Percentiles rank a stretch among this genome's conserved stretches.
Conservation (phyloP, 345 rosid genomes). For the Adansonia digitata region DNA sequence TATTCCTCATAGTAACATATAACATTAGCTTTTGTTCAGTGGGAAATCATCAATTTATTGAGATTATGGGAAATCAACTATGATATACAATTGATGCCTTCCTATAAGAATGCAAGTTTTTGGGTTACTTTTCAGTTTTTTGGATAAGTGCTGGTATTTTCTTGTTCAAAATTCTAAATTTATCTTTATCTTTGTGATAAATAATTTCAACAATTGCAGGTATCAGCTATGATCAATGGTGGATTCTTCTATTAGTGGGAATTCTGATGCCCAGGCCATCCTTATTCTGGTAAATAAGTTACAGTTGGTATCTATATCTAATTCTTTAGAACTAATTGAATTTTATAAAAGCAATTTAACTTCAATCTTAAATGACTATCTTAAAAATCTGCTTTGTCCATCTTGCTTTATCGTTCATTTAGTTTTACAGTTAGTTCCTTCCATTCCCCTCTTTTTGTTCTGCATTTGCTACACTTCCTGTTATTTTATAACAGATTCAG, state of each 20-base stretch:
- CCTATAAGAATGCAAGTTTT: not conserved
- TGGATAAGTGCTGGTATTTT: not conserved
- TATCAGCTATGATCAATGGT: not conserved
- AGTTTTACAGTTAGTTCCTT: not conserved
- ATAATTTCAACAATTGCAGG: not conserved
- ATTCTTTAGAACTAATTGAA: not conserved
- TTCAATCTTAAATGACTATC: not conserved
- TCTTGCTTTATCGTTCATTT: not conserved
- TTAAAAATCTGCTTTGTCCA: not conserved
- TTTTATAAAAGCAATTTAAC: not conserved
- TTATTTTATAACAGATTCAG: not conserved
- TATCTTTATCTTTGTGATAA: not conserved
- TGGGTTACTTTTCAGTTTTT: not conserved
- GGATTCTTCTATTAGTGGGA: not conserved
- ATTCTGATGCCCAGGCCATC: not conserved
- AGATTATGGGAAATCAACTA: not conserved
- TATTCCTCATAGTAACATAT: not conserved
- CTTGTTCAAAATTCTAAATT: not conserved
- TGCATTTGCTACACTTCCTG: not conserved
- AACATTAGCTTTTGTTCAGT: not conserved
- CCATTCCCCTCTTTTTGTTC: not conserved
- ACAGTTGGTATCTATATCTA: not conserved
- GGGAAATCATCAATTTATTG: not conserved
- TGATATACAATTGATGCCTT: not conserved
- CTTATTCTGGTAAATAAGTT: constrained; percentile 1